Conservation (phyloP, 2,329 filamentous ascomycete genomes). For the Cladophialophora yegresii region DNA sequence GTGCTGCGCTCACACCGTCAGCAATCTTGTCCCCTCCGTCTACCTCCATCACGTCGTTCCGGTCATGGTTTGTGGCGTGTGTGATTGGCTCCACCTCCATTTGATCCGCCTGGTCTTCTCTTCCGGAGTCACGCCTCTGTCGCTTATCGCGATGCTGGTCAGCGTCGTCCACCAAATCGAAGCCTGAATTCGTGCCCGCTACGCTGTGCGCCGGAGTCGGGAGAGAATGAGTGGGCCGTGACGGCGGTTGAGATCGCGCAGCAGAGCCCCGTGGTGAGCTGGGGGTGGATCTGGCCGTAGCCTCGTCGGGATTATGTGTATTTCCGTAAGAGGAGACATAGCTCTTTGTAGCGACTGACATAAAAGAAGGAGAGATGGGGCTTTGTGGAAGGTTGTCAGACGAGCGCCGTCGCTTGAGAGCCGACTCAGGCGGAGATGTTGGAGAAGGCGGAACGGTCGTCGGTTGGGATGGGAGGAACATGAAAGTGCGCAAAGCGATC, state of each 20-base stretch:
- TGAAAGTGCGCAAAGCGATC: constrained; percentile 28
- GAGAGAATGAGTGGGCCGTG: constrained; percentile 45
- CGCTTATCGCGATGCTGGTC: constrained; percentile 36
- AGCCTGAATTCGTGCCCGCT: constrained; percentile 41
- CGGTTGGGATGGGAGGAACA: constrained; percentile 36
- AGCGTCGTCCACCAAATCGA: constrained; percentile 42
- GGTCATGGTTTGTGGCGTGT: constrained; percentile 34
- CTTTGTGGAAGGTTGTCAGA: constrained; percentile 31
- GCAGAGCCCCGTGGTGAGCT: constrained; percentile 43
- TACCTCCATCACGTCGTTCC: constrained; percentile 28
- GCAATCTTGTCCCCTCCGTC: constrained; percentile 12
- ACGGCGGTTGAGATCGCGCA: constrained; percentile 48
- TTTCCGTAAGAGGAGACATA: constrained; percentile 51
- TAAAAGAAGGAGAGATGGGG: constrained; percentile 49
- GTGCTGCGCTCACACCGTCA: constrained; percentile 5
- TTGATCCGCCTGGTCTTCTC: constrained; percentile 22
- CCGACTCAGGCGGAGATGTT: constrained; percentile 46
- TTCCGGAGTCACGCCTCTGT: constrained; percentile 25
- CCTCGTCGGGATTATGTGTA: constrained; percentile 42
- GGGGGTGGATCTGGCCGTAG: constrained; percentile 45
- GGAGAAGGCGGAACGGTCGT: constrained; percentile 47
- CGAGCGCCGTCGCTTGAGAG: constrained; percentile 40
- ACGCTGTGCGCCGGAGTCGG: constrained; percentile 52
- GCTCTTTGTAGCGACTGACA: constrained; percentile 53
- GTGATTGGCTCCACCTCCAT: constrained; percentile 30